These are phyloP conservation scores for Elymus sibiricus DNA, from an alignment of 176 grass and related monocot species.

Conservation along the genomic window DNA sequence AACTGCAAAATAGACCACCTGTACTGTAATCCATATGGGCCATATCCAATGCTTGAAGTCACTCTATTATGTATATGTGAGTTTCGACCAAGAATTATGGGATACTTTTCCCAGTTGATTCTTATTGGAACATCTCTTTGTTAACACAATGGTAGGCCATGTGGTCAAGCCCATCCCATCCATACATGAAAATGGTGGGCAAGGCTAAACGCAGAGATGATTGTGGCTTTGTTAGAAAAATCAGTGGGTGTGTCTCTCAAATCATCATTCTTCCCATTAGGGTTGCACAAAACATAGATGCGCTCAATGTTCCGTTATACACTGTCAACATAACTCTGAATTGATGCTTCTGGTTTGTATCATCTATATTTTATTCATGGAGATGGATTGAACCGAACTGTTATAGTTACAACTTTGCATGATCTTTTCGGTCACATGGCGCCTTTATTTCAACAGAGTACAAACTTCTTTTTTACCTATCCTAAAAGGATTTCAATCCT, in stretches of 20 bases:
- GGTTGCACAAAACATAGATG: background rate
- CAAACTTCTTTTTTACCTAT: background rate
- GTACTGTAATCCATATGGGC: background rate
- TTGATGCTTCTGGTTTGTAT: conserved; percentile 5
- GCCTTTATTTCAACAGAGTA: background rate
- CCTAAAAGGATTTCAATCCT: conserved; percentile 13
- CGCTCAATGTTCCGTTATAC: background rate
- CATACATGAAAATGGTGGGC: background rate
- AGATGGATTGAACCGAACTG: background rate
- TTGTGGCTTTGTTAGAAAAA: background rate
- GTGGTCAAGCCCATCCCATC: background rate
- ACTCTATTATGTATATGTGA: background rate
- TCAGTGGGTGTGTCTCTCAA: background rate
- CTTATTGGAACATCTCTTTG: background rate
- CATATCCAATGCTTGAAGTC: background rate
- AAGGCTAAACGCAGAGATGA: background rate
- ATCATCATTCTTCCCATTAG: background rate
- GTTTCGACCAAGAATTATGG: background rate
- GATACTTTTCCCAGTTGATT: background rate
- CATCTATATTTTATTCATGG: background rate
- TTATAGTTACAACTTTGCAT: conserved; percentile 13
- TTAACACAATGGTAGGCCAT: background rate
- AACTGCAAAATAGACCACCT: background rate
- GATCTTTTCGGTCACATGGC: background rate
- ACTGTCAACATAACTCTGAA: background rate